Evolutionary conservation across 2,329 filamentous ascomycete genomes (phyloP).

Genomic region (Claviceps lovelessii): DNA sequence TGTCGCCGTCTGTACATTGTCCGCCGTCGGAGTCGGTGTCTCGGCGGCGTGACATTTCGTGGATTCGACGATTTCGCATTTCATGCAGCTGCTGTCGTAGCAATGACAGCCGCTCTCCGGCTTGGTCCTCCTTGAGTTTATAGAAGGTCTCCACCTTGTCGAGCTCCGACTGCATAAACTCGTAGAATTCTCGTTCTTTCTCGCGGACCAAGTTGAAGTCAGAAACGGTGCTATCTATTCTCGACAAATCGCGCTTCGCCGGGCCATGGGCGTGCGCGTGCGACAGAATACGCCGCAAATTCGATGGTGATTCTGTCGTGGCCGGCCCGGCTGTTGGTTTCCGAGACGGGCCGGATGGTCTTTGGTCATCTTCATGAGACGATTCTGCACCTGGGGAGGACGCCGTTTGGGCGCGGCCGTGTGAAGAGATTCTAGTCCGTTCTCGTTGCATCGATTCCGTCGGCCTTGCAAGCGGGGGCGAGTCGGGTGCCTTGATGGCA

Average conservation of each 20-base stretch:
- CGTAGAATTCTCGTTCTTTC: constrained; percentile 71
- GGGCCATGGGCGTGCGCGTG: constrained; percentile 9
- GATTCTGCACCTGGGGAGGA: constrained; percentile 7
- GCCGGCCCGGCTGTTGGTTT: constrained; percentile 4
- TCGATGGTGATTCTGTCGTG: constrained; percentile 14
- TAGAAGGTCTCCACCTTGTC: constrained; percentile 91
- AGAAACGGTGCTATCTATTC: constrained; percentile 29
- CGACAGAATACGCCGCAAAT: constrained; percentile 22
- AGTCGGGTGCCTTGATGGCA: constrained; percentile 27
- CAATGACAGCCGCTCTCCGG: constrained; percentile 52
- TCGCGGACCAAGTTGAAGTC: constrained; percentile 50
- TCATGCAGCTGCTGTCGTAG: constrained; percentile 79
- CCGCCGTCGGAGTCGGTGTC: constrained; percentile 15
- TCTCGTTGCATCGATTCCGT: constrained; percentile 8
- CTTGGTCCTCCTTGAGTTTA: constrained; percentile 72
- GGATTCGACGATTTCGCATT: constrained; percentile 71
- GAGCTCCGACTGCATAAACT: constrained; percentile 69
- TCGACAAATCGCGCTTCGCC: constrained; percentile 9
- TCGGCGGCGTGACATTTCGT: constrained; percentile 45
- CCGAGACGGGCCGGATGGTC: constrained; percentile 5
- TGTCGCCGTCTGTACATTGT: constrained; percentile 11
- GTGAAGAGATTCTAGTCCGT: constrained; percentile 14
- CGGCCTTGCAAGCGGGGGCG: constrained; percentile 13
- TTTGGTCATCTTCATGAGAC: neutral
- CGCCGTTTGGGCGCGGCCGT: constrained; percentile 23